A percentile compares a stretch with the other conserved stretches of the same genome.
Conservation (phyloP, 2,329 filamentous ascomycete genomes). For the Colletotrichum lentis region DNA sequence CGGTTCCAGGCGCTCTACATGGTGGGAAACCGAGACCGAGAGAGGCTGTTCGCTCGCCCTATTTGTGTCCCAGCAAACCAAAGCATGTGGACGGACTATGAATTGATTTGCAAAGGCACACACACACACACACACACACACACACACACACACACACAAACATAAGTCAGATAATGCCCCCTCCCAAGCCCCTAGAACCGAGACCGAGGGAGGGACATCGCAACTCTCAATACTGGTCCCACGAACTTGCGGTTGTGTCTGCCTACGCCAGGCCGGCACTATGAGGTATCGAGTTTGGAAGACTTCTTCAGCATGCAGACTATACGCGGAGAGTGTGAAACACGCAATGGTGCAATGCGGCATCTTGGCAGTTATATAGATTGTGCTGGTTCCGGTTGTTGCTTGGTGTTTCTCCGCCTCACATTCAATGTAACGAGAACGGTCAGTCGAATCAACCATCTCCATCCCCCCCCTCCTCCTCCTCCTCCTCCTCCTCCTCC, state of each 20-base stretch:
- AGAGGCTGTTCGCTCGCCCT: slow-evolving; percentile 16
- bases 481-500: too few relatives aligned
- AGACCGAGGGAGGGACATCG: slow-evolving; percentile 20
- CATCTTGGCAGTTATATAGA: slow-evolving; percentile 19
- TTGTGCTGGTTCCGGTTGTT: neutral
- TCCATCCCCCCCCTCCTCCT: neutral
- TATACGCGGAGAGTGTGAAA: slow-evolving; percentile 3
- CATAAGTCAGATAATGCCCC: neutral
- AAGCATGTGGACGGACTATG: neutral
- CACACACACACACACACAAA: too few relatives aligned
- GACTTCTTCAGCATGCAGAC: neutral
- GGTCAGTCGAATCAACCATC: neutral
- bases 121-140: too few relatives aligned
- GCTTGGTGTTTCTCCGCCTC: neutral
- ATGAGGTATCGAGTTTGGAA: neutral
- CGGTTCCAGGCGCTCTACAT: neutral
- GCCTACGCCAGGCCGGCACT: neutral
- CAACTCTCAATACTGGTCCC: neutral
- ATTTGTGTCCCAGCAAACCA: neutral
- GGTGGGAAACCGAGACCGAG: slow-evolving; percentile 32
- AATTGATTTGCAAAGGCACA: neutral
- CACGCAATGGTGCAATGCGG: neutral
- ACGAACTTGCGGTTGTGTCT: slow-evolving; percentile 10
- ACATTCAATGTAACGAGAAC: neutral
- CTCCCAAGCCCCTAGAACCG: neutral